A percentile compares a stretch with the other conserved stretches of the same genome.
Conservation (phyloP, 306 rosid species). For the Malus asiatica region DNA sequence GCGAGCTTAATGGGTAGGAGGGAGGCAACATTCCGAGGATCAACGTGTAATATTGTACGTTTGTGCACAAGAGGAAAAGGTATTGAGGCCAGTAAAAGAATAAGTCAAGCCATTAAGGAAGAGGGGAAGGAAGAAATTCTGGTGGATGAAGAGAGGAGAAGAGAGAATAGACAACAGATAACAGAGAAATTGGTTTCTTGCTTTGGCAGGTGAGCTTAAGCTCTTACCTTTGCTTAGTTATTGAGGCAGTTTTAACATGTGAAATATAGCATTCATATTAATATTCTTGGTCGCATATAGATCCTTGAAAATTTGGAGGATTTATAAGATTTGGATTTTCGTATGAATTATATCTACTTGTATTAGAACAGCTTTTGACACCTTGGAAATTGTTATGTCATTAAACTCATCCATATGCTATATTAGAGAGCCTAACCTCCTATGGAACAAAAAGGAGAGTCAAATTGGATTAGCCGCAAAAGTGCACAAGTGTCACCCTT, state of each 20-base stretch:
- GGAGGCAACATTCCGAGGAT: too few species aligned
- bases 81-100: not conserved
- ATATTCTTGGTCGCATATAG: not conserved
- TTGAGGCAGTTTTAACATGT: not conserved
- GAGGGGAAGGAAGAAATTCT: not conserved
- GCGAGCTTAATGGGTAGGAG: too few species aligned
- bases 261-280: not conserved
- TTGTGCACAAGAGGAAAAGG: not conserved
- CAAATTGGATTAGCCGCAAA: not conserved
- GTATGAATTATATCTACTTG: not conserved
- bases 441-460: not conserved
- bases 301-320: too few species aligned
- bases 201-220: too few species aligned
- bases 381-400: not conserved
- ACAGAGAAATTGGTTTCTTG: not conserved
- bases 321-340: not conserved
- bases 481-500: not conserved
- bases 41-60: not conserved
- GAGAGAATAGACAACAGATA: not conserved
- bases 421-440: not conserved
- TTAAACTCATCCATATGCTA: not conserved
- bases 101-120: not conserved
- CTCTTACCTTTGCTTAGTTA: too few species aligned
- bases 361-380: not conserved
- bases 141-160: not conserved